These are phyloP conservation scores for Cyclocybe aegerita DNA, from an alignment of 768 basidiomycete genomes.

Conservation along the genomic window DNA sequence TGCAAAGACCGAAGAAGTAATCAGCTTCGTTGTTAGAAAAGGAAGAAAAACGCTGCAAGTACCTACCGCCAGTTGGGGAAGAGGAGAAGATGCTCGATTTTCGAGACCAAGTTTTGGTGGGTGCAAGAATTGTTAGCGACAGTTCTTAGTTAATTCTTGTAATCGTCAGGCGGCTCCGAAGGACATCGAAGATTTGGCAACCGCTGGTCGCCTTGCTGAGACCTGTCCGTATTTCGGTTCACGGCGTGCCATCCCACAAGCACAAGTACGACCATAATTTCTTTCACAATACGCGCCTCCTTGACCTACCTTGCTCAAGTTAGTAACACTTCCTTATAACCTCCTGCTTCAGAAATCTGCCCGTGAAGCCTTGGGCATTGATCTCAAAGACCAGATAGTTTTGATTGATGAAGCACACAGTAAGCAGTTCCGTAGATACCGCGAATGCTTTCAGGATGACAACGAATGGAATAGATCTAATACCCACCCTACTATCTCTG, in stretches of 20 bases:
- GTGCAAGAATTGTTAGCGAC: conserved; percentile 13
- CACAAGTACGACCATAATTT: conserved; percentile 58
- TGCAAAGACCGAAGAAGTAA: neutral
- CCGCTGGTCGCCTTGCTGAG: conserved; percentile 61
- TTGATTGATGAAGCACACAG: conserved; percentile 98
- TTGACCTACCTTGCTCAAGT: conserved; percentile 36
- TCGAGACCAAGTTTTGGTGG: conserved; percentile 82
- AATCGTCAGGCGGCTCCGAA: conserved; percentile 72
- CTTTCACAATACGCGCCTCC: neutral
- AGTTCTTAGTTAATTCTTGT: neutral
- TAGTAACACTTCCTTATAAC: conserved; percentile 94
- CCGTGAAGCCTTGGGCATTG: conserved; percentile 84
- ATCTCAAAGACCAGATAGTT: conserved; percentile 80
- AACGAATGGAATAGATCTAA: conserved; percentile 65
- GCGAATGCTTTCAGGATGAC: neutral
- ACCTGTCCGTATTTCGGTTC: conserved; percentile 95
- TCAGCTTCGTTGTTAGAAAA: conserved; percentile 41
- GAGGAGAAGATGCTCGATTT: conserved; percentile 75
- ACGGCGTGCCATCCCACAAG: conserved; percentile 82
- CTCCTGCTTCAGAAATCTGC: conserved; percentile 81
- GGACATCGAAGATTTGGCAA: conserved; percentile 92
- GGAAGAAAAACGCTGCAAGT: conserved; percentile 69
- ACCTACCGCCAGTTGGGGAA: conserved; percentile 71
- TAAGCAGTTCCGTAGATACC: conserved; percentile 35
- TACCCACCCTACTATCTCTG: conserved; percentile 85